Percentiles rank a stretch among this genome's conserved stretches.
Conservation (phyloP, 2,329 filamentous ascomycete genomes). For the Magnaporthales sp. region DNA sequence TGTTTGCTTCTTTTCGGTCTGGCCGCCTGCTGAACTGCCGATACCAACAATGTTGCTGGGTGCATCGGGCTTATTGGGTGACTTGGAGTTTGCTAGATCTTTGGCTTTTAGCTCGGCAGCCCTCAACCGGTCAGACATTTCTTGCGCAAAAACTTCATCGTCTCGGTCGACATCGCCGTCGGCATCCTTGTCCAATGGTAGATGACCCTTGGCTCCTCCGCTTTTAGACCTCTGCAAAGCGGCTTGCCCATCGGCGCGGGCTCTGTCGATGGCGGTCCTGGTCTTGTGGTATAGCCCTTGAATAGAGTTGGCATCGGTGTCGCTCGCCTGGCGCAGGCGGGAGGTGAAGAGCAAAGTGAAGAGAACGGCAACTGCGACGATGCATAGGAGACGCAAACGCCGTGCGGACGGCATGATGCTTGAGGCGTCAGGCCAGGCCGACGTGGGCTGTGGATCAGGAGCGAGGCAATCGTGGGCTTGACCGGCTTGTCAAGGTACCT, state of each 20-base stretch:
- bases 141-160: constrained; percentile 41
- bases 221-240: constrained; percentile 29
- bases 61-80: constrained; percentile 48
- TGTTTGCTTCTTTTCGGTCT: constrained; percentile 34
- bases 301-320: constrained; percentile 20
- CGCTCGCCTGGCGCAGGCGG: constrained; percentile 4
- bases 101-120: constrained; percentile 63
- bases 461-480: background rate
- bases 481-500: background rate
- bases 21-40: constrained; percentile 46
- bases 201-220: constrained; percentile 18
- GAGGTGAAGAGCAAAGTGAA: constrained; percentile 6
- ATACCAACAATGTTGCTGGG: constrained; percentile 50
- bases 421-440: constrained; percentile 20
- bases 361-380: constrained; percentile 4
- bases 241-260: constrained; percentile 18
- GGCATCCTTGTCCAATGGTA: constrained; percentile 38
- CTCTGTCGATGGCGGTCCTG: constrained; percentile 39
- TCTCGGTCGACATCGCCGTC: constrained; percentile 50
- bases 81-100: constrained; percentile 59
- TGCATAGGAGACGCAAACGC: constrained; percentile 3
- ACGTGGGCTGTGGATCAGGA: background rate
- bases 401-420: constrained; percentile 3
- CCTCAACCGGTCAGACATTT: constrained; percentile 54
- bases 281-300: constrained; percentile 55